Evolutionary conservation across 352 stramenopile genomes (phyloP).

Genomic region (Globisporangium cylindrosporum): DNA sequence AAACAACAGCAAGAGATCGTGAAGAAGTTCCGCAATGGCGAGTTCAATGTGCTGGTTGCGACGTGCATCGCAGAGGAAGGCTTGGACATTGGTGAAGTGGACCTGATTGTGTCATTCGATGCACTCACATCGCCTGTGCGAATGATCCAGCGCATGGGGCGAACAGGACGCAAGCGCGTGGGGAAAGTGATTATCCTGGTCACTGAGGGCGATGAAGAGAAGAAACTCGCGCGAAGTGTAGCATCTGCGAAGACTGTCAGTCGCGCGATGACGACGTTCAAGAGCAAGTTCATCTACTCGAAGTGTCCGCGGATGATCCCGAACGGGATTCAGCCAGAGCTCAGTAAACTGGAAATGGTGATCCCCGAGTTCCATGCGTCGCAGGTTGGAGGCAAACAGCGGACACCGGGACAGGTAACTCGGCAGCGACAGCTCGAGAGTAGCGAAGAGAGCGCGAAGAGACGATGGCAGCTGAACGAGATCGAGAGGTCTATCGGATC

Average conservation of each 20-base stretch:
- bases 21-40: constrained; percentile 76
- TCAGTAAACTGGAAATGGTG: constrained; percentile 62
- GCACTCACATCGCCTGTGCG: constrained; percentile 94
- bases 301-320: constrained; percentile 77
- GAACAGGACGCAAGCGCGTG: constrained; percentile 95
- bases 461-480: constrained; percentile 61
- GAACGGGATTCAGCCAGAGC: constrained; percentile 37
- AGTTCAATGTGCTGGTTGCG: constrained; percentile 92
- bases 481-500: constrained; percentile 50
- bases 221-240: constrained; percentile 80
- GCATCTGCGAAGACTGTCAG: constrained; percentile 78
- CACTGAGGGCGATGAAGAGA: constrained; percentile 87
- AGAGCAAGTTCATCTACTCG: constrained; percentile 86
- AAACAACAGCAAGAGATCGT: constrained; percentile 95
- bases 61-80: constrained; percentile 97
- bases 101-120: constrained; percentile 94
- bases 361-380: constrained; percentile 80
- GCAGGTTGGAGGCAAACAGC: constrained; percentile 62
- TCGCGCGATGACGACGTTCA: constrained; percentile 84
- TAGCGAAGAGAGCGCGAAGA: constrained; percentile 10
- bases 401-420: not conserved
- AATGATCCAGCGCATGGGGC: constrained; percentile 94
- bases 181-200: constrained; percentile 89
- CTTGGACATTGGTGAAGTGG: constrained; percentile 94
- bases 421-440: constrained; percentile 6